A percentile compares a stretch with the other conserved stretches of the same genome.
phyloP scores from a whole-genome alignment of 176 grass and related monocot genomes.

The Musa troglodytarum region DNA sequence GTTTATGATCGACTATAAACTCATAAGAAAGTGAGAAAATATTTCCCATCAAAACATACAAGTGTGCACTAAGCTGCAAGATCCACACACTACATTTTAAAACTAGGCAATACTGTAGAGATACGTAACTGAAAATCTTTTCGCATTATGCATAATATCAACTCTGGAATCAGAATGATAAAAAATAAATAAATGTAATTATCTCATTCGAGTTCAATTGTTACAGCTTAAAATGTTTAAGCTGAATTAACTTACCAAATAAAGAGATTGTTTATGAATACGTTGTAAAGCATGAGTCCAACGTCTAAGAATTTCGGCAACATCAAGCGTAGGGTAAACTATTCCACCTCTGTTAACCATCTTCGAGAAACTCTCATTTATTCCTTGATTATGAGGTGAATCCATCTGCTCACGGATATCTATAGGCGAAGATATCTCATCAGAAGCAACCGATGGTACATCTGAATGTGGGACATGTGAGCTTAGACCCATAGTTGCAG shows the following conservation, averaged over 20 bases:
- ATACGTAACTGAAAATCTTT: too few species aligned
- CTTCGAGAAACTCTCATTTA: conserved; percentile 50
- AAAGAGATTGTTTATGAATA: conserved; percentile 98
- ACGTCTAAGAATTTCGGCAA: conserved; percentile 94
- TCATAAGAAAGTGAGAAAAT: too few species aligned
- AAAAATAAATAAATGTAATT: not conserved
- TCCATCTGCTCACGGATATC: conserved; percentile 37
- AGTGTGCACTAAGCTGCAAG: too few species aligned
- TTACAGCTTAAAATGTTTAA: not conserved
- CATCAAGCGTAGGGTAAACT: conserved; percentile 66
- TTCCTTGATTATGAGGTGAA: conserved; percentile 50
- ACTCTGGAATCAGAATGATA: not conserved
- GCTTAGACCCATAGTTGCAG: conserved; percentile 78
- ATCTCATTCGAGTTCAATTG: not conserved
- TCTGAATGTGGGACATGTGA: conserved; percentile 66
- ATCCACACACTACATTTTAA: too few species aligned
- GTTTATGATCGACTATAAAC: too few species aligned
- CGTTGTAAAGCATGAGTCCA: conserved; percentile 99
- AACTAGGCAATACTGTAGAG: too few species aligned
- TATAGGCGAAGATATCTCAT: conserved; percentile 43
- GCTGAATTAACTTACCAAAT: conserved; percentile 64
- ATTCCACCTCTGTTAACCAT: conserved; percentile 68
- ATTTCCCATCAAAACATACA: too few species aligned
- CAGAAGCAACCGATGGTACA: conserved; percentile 42
- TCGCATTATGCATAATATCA: too few species aligned